Conservation (phyloP, 768 basidiomycete species). For the Sistotremastrum niveocremeum region DNA sequence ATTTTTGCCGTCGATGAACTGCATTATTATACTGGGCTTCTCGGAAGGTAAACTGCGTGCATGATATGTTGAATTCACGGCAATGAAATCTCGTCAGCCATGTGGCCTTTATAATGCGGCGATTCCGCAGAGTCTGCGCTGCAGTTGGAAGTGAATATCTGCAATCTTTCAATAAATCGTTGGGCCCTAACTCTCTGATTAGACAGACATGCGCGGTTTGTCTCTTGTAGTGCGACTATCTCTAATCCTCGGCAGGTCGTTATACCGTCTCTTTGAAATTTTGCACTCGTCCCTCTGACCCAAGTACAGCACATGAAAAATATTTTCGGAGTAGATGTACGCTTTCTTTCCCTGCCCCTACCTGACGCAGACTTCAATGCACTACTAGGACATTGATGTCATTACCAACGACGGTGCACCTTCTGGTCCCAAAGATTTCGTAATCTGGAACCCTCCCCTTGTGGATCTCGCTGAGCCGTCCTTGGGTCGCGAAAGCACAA, state of each 20-base stretch:
- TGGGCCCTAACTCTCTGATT: background rate
- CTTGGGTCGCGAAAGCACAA: slow-evolving; percentile 41
- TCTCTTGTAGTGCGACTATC: slow-evolving; percentile 85
- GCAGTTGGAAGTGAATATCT: slow-evolving; percentile 57
- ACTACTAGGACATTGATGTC: slow-evolving; percentile 39
- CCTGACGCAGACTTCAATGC: background rate
- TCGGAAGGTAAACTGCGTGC: slow-evolving; percentile 48
- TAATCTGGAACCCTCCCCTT: slow-evolving; percentile 63
- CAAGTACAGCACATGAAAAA: slow-evolving; percentile 48
- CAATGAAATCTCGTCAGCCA: slow-evolving; percentile 33
- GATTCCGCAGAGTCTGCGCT: slow-evolving; percentile 61
- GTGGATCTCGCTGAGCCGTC: slow-evolving; percentile 40
- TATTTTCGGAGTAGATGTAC: slow-evolving; percentile 51
- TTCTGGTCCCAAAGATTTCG: slow-evolving; percentile 61
- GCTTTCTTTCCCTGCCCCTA: background rate
- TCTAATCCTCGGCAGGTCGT: slow-evolving; percentile 40
- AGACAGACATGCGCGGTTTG: slow-evolving; percentile 49
- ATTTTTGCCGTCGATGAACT: slow-evolving; percentile 76
- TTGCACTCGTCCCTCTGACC: background rate
- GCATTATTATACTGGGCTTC: slow-evolving; percentile 70
- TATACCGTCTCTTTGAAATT: background rate
- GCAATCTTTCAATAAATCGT: background rate
- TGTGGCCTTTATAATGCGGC: slow-evolving; percentile 64
- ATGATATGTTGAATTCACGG: background rate
- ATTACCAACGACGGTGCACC: slow-evolving; percentile 76